Evolutionary conservation across 148 eudicot genomes (phyloP).

Genomic region (Rhododendron kiyosumense): DNA sequence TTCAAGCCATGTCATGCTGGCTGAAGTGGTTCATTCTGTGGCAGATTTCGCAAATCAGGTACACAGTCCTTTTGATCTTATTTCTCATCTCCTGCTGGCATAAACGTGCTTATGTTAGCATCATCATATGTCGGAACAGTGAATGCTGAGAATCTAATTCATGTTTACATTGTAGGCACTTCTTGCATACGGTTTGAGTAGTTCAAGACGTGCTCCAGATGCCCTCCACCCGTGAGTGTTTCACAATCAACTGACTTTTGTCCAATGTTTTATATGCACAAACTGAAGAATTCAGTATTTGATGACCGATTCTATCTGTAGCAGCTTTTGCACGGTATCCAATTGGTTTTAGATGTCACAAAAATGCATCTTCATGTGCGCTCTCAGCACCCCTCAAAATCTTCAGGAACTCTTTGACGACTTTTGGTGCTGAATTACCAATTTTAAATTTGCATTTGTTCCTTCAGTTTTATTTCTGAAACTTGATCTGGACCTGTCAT

Average conservation of each 20-base stretch:
- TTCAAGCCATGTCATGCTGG: slow-evolving; percentile 94
- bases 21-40: slow-evolving; percentile 84
- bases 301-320: neutral
- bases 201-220: slow-evolving; percentile 98
- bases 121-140: slow-evolving; percentile 9
- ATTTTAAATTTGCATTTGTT: neutral
- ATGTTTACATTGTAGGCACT: slow-evolving; percentile 66
- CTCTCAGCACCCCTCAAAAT: neutral
- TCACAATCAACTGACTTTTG: neutral
- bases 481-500: neutral
- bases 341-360: neutral
- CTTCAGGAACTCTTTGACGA: neutral
- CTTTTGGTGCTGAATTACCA: neutral
- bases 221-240: slow-evolving; percentile 93
- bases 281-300: neutral
- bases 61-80: neutral
- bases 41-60: slow-evolving; percentile 99
- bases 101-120: neutral
- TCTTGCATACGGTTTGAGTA: slow-evolving; percentile 92
- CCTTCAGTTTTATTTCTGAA: neutral
- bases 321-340: neutral
- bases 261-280: neutral
- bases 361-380: neutral
- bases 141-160: slow-evolving; percentile 36
- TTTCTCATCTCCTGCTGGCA: slow-evolving; percentile 8